Evolutionary conservation across 2,329 filamentous ascomycete species (phyloP).

Genomic region (Ophiostoma ips): DNA sequence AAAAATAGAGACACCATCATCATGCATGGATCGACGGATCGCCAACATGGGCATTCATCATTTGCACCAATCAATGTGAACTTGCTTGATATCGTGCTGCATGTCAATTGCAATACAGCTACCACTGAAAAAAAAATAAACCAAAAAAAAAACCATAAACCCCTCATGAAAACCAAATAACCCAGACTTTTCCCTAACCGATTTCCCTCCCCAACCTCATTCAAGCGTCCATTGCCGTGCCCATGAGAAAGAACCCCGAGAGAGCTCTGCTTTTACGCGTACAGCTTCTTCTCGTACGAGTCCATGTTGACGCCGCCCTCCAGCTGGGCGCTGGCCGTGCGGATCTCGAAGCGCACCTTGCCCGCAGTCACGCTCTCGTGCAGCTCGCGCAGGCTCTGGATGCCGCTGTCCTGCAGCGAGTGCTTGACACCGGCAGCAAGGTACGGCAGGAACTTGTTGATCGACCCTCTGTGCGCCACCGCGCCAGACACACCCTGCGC

Average conservation of each 20-base stretch:
- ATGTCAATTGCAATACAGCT: not conserved
- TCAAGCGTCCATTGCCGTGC: not conserved
- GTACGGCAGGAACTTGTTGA: slow-evolving; percentile 94
- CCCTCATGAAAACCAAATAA: not conserved
- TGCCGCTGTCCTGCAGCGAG: slow-evolving; percentile 89
- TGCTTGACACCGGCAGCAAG: slow-evolving; percentile 92
- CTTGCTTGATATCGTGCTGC: too few species aligned
- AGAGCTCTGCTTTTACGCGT: slow-evolving; percentile 45
- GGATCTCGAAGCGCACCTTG: slow-evolving; percentile 78
- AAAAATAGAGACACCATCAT: not conserved
- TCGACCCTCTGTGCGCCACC: slow-evolving; percentile 66
- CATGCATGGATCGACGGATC: not conserved
- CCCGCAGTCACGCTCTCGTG: slow-evolving; percentile 62
- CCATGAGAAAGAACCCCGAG: too few species aligned
- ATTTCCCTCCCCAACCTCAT: not conserved
- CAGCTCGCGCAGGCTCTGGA: slow-evolving; percentile 63
- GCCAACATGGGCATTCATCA: not conserved
- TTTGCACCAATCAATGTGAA: too few species aligned
- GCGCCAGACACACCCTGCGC: slow-evolving; percentile 90
- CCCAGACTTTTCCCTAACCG: not conserved
- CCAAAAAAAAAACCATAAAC: not conserved
- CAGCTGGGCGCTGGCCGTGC: slow-evolving; percentile 85
- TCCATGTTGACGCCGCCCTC: slow-evolving; percentile 98
- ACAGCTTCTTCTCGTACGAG: slow-evolving; percentile 99
- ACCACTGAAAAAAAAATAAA: not conserved